These are phyloP conservation scores for Arxiozyma telluris DNA, from an alignment of 1,139 yeast genomes.

Conservation along the genomic window DNA sequence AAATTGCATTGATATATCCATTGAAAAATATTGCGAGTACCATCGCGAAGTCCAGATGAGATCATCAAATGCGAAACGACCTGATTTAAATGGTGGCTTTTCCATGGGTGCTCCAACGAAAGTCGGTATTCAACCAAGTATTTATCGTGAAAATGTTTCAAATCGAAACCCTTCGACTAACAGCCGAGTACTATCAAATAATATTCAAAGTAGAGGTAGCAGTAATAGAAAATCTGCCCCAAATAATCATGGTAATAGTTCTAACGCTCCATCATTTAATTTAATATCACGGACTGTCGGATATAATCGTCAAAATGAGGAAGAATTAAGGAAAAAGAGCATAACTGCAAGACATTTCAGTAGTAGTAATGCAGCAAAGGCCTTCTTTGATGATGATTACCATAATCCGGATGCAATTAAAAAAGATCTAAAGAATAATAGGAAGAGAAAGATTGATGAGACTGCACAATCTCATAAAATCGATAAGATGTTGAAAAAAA, in stretches of 20 bases:
- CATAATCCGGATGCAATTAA: conserved; percentile 41
- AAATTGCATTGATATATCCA: conserved; percentile 47
- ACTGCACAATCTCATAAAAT: conserved; percentile 19
- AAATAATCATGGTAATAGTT: neutral
- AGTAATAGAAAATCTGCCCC: neutral
- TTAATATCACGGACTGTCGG: conserved; percentile 1
- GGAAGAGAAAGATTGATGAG: conserved; percentile 24
- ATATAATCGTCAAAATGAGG: neutral
- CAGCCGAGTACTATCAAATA: conserved; percentile 6
- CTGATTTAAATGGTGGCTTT: conserved; percentile 64
- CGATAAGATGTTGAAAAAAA: conserved; percentile 8
- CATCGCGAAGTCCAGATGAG: conserved; percentile 57
- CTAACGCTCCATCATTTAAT: neutral
- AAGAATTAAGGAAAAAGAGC: neutral
- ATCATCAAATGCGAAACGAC: conserved; percentile 48
- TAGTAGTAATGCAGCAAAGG: conserved; percentile 36
- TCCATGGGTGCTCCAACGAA: conserved; percentile 37
- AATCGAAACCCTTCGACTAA: neutral
- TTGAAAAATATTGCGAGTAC: conserved; percentile 54
- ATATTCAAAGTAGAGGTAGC: neutral
- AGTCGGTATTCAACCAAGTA: conserved; percentile 34
- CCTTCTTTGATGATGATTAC: conserved; percentile 41
- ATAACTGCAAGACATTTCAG: conserved; percentile 29
- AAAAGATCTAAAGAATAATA: conserved; percentile 23
- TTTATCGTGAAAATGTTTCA: conserved; percentile 18